Percentiles rank a stretch among this genome's conserved stretches.
Conservation (phyloP, 1,284 basidiomycete genomes). For the Dichomitus squalens region DNA sequence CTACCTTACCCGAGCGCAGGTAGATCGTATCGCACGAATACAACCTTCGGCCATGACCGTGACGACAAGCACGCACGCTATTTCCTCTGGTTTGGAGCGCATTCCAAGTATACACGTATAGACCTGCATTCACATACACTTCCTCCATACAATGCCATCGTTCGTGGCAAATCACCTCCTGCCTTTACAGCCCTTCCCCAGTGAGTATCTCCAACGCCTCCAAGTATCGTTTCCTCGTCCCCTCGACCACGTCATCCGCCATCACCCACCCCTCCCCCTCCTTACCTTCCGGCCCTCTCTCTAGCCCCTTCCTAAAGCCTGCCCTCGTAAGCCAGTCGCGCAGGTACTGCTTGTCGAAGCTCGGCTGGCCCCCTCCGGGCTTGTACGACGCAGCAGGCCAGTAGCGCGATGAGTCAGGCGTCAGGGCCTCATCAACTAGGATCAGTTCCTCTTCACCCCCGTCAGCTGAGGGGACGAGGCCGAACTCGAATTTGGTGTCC, state of each 20-base stretch:
- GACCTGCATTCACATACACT: neutral
- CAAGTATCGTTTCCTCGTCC: constrained; percentile 77
- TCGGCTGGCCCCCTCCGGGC: constrained; percentile 79
- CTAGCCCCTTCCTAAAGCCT: constrained; percentile 81
- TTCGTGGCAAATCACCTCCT: neutral
- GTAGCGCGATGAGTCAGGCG: constrained; percentile 97
- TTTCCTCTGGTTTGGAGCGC: too few relatives aligned
- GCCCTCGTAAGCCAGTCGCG: constrained; percentile 83
- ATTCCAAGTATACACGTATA: neutral
- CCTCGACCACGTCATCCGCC: constrained; percentile 73
- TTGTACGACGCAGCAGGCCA: constrained; percentile 84
- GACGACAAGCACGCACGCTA: too few relatives aligned
- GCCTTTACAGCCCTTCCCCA: constrained; percentile 28
- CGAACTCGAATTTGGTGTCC: constrained; percentile 88
- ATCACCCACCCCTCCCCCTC: constrained; percentile 76
- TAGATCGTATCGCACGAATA: too few relatives aligned
- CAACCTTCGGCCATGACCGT: neutral
- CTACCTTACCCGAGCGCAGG: too few relatives aligned
- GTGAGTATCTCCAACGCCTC: constrained; percentile 78
- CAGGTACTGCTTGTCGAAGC: constrained; percentile 98
- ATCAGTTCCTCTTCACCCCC: constrained; percentile 61
- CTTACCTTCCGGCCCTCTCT: constrained; percentile 69
- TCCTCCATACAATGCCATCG: neutral
- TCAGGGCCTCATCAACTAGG: constrained; percentile 94
- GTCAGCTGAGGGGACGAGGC: constrained; percentile 49